Evolutionary conservation across 2,329 filamentous ascomycete species (phyloP).

Genomic region (Sclerotinia trifoliorum): DNA sequence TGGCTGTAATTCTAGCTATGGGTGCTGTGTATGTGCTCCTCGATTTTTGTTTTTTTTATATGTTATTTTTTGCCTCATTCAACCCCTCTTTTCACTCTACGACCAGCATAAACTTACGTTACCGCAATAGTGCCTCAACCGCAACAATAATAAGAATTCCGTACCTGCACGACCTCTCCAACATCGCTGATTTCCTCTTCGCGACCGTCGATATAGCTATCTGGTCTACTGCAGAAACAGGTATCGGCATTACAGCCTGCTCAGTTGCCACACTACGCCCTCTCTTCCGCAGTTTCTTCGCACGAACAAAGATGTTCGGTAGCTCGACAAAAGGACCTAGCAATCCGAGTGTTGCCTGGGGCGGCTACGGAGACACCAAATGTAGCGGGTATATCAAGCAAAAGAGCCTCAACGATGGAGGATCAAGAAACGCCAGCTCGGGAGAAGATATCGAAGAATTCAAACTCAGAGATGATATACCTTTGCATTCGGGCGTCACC

Average conservation of each 20-base stretch:
- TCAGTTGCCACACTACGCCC: constrained; percentile 44
- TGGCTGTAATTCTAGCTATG: constrained; percentile 38
- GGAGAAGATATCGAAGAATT: background rate
- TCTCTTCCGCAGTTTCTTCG: constrained; percentile 37
- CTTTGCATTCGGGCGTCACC: background rate
- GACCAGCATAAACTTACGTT: background rate
- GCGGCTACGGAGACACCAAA: background rate
- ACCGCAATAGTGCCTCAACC: constrained; percentile 39
- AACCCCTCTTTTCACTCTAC: too few species aligned
- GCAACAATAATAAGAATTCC: constrained; percentile 46
- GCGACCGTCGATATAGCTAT: constrained; percentile 45
- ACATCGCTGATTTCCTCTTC: constrained; percentile 43
- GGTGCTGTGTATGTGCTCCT: constrained; percentile 42
- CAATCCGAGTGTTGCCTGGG: background rate
- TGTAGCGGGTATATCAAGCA: constrained; percentile 7
- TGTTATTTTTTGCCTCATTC: background rate
- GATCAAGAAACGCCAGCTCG: background rate
- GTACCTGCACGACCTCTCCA: constrained; percentile 42
- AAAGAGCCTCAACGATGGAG: background rate
- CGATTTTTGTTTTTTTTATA: background rate
- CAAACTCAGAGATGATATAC: constrained; percentile 3
- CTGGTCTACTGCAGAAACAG: constrained; percentile 46
- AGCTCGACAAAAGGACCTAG: background rate
- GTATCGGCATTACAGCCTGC: constrained; percentile 44
- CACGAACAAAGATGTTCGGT: constrained; percentile 3